phyloP scores from a whole-genome alignment of 2,329 filamentous ascomycete species.

The Sporothrix humicola region DNA sequence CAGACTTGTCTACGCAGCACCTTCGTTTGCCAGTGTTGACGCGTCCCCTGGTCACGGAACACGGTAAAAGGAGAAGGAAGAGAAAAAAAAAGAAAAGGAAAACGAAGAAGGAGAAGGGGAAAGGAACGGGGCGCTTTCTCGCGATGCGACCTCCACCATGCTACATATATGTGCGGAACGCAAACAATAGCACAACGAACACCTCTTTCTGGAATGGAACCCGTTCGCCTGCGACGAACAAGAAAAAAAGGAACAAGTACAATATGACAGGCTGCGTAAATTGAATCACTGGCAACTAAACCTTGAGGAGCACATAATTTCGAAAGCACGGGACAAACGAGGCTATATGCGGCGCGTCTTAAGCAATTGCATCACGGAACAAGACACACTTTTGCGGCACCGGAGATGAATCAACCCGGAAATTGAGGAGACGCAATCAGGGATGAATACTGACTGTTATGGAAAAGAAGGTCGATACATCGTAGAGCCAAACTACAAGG shows the following conservation, averaged over 20 bases:
- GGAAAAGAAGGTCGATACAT: background rate
- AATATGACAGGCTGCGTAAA: conserved; percentile 2
- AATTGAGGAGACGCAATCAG: background rate
- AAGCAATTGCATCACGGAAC: conserved; percentile 2
- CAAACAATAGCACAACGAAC: conserved; percentile 5
- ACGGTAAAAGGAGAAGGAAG: background rate
- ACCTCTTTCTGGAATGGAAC: background rate
- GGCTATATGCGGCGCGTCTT: conserved; percentile 16
- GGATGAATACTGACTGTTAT: background rate
- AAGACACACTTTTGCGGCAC: background rate
- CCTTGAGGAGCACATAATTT: background rate
- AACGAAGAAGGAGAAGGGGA: too few species aligned
- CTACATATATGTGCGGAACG: conserved; percentile 19
- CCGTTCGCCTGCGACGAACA: conserved; percentile 4
- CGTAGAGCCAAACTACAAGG: background rate
- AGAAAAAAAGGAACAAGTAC: background rate
- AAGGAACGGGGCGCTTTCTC: background rate
- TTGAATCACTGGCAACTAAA: background rate
- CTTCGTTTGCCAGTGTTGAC: background rate
- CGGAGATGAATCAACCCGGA: conserved; percentile 19
- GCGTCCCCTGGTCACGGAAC: conserved; percentile 9
- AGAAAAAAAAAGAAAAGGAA: background rate
- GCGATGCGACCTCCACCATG: background rate
- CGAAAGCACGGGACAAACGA: background rate
- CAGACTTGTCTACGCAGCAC: background rate